phyloP scores from a whole-genome alignment of 306 rosid genomes.

The Fagus crenata region DNA sequence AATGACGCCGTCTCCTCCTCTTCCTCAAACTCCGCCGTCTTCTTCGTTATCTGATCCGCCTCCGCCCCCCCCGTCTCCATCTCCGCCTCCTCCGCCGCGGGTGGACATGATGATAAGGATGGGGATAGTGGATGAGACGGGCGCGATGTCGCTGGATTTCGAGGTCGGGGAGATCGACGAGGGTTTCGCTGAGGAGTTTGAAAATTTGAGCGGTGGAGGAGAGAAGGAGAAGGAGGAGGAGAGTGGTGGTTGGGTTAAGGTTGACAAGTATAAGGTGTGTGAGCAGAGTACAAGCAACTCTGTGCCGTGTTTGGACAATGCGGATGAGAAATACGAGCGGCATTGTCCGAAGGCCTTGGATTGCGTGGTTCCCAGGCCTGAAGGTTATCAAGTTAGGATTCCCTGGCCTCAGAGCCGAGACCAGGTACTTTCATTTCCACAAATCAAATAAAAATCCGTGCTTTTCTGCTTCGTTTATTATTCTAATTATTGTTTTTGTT shows the following conservation, averaged over 20 bases:
- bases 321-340: constrained; percentile 59
- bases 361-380: constrained; percentile 69
- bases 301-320: constrained; percentile 81
- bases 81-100: constrained; percentile 29
- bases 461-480: background rate
- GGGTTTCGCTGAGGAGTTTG: constrained; percentile 27
- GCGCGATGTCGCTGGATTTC: constrained; percentile 75
- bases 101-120: constrained; percentile 39
- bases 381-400: constrained; percentile 55
- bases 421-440: constrained; percentile 51
- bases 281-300: constrained; percentile 55
- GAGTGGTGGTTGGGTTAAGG: constrained; percentile 27
- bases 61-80: background rate
- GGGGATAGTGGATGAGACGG: constrained; percentile 73
- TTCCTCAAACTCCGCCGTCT: constrained; percentile 2
- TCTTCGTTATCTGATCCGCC: background rate
- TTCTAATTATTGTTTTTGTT: background rate
- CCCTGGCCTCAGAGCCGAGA: constrained; percentile 86
- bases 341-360: constrained; percentile 72
- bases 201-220: constrained; percentile 25
- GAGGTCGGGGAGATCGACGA: constrained; percentile 61
- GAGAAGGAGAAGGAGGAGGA: constrained; percentile 24
- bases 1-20: constrained; percentile 30
- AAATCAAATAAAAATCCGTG: background rate
- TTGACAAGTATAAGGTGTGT: constrained; percentile 50